Evolutionary conservation across 768 basidiomycete genomes (phyloP).

Genomic region (Suillus subluteus): DNA sequence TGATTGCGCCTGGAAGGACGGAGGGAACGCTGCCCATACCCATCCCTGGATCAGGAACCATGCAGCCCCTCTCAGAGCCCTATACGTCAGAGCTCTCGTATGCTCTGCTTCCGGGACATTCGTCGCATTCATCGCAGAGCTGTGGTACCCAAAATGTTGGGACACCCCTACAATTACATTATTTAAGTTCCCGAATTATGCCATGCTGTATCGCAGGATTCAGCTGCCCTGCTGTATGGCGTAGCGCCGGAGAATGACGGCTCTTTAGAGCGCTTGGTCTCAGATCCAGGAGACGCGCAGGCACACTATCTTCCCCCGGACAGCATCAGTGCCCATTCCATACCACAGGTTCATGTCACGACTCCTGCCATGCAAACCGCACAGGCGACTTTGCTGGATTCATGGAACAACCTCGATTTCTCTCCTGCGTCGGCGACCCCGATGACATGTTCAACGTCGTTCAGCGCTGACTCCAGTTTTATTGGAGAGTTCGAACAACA

Average conservation of each 20-base stretch:
- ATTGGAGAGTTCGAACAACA: not conserved
- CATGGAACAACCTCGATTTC: constrained; percentile 6
- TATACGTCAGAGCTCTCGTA: constrained; percentile 7
- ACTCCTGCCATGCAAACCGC: not conserved
- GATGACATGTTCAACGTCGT: constrained; percentile 3
- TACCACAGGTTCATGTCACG: not conserved
- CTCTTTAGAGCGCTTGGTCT: too few species aligned
- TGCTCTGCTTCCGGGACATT: constrained; percentile 4
- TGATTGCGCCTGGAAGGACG: not conserved
- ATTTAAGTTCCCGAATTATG: not conserved
- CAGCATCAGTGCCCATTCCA: not conserved
- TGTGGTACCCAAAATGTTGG: not conserved
- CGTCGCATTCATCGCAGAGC: not conserved
- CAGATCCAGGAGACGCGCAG: not conserved
- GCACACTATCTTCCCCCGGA: not conserved
- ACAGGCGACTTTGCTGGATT: not conserved
- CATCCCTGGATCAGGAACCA: not conserved
- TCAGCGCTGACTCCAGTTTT: not conserved
- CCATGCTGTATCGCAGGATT: constrained; percentile 6
- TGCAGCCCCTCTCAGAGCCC: not conserved
- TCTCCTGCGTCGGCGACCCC: not conserved
- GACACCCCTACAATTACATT: not conserved
- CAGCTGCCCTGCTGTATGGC: not conserved
- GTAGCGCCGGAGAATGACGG: not conserved
- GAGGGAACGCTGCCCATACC: not conserved